Conservation (phyloP, 2,329 filamentous ascomycete species). For the Myriosclerotinia duriaeana region DNA sequence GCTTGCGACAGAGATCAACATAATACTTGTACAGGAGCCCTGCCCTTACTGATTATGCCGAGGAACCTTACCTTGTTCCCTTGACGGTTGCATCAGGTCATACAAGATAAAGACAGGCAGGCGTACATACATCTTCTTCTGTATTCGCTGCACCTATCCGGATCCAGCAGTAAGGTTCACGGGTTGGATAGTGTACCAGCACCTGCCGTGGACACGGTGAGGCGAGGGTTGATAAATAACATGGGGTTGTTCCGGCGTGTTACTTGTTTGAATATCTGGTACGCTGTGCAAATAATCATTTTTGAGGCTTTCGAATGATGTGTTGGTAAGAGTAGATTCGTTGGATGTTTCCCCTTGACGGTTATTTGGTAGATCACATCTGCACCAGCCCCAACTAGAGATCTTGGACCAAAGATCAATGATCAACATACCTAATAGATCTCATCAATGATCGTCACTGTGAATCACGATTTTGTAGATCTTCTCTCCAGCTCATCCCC, state of each 20-base stretch:
- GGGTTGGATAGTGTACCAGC: constrained; percentile 3
- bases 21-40: background rate
- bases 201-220: constrained; percentile 14
- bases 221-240: background rate
- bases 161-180: constrained; percentile 20
- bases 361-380: background rate
- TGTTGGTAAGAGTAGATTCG: background rate
- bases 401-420: constrained; percentile 14
- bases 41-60: constrained; percentile 9
- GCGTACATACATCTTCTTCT: constrained; percentile 10
- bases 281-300: too few species aligned
- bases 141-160: constrained; percentile 19
- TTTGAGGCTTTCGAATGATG: background rate
- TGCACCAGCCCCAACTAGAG: background rate
- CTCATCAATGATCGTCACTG: constrained; percentile 2
- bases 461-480: constrained; percentile 11
- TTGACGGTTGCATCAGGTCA: constrained; percentile 2
- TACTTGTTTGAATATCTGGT: background rate
- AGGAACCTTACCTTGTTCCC: constrained; percentile 6
- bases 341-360: background rate
- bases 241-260: constrained; percentile 1
- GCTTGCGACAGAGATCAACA: constrained; percentile 10
- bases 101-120: constrained; percentile 18
- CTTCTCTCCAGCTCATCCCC: background rate
- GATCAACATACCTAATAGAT: constrained; percentile 2